Evolutionary conservation across 2,329 filamentous ascomycete species (phyloP).

Genomic region (Verticillium nonalfalfae): DNA sequence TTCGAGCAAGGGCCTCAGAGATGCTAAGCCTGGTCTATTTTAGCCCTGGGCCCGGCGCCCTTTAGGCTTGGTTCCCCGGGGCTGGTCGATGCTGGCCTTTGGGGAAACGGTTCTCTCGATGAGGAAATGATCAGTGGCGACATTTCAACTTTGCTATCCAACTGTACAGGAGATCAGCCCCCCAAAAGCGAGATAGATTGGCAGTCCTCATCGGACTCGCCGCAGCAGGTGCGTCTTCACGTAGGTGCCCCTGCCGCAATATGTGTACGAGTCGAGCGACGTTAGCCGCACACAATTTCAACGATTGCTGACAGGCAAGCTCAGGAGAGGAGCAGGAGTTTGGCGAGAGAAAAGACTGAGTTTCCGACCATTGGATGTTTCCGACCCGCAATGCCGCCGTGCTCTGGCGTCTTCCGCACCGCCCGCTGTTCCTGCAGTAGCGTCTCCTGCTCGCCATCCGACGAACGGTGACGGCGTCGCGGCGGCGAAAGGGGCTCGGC

Average conservation of each 20-base stretch:
- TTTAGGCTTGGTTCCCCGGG: background rate
- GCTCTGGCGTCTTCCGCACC: background rate
- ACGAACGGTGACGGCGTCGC: background rate
- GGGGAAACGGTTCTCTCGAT: background rate
- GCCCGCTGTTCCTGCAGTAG: conserved; percentile 10
- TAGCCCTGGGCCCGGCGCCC: background rate
- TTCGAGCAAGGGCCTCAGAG: background rate
- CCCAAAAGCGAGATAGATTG: background rate
- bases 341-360: background rate
- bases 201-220: background rate
- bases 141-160: background rate
- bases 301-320: background rate
- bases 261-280: background rate
- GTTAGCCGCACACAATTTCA: background rate
- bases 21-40: background rate
- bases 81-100: background rate
- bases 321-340: background rate
- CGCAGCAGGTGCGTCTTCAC: background rate
- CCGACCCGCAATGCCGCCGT: background rate
- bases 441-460: background rate
- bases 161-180: background rate
- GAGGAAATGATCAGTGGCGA: background rate
- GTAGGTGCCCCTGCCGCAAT: background rate
- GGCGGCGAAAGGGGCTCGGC: background rate
- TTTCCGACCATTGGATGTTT: background rate